Conservation (phyloP, 495 filamentous ascomycete species). For the Penicillium odoratum region DNA sequence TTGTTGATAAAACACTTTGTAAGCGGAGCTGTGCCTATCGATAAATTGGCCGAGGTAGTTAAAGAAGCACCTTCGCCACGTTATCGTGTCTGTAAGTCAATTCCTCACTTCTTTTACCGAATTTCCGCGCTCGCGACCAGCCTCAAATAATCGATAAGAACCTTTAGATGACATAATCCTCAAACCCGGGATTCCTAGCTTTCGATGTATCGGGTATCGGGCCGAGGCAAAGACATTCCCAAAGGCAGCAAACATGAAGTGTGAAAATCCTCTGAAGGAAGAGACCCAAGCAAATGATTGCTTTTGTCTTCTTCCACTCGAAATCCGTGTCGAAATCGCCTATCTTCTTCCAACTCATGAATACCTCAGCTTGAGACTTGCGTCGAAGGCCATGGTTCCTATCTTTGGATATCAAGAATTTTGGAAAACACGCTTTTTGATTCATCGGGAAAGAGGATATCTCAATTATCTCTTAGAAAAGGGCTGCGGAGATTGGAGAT, state of each 20-base stretch:
- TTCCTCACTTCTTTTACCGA: background rate
- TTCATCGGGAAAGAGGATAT: slow-evolving; percentile 2
- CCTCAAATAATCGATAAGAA: background rate
- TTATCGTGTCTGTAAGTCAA: background rate
- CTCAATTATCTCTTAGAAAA: background rate
- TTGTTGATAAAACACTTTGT: background rate
- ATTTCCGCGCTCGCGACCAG: background rate
- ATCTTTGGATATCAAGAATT: background rate
- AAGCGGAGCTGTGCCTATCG: background rate
- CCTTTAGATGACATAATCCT: background rate
- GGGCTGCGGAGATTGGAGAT: background rate
- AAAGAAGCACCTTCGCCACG: background rate
- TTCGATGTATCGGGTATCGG: background rate
- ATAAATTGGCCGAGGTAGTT: background rate
- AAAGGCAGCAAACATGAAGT: background rate
- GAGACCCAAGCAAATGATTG: background rate
- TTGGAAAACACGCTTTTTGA: background rate
- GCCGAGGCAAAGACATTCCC: background rate
- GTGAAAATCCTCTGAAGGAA: background rate
- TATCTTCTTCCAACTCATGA: slow-evolving; percentile 1
- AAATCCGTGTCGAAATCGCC: slow-evolving; percentile 1
- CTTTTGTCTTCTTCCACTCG: background rate
- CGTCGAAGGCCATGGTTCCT: background rate
- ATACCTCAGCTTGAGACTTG: background rate
- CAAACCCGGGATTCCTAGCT: background rate